Base-by-base conservation (phyloP, 495 filamentous ascomycete species). In the Hyphodiscus hymeniophilus region DNA sequence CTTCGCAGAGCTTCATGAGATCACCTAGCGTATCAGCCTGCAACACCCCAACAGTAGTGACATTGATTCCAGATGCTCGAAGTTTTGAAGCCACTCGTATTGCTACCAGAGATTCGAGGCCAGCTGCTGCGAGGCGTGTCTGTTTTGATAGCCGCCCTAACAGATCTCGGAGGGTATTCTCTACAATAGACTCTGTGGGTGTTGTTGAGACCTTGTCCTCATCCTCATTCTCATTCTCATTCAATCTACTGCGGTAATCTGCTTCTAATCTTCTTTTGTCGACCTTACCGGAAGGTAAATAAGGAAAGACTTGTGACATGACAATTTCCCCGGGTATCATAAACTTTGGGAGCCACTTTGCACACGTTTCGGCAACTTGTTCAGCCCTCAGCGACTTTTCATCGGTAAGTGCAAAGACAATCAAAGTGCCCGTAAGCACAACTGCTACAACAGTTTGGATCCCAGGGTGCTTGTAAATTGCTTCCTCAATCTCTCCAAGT, bases 401-500 rank as follows among this genome's bases (percentile, higher is more conserved):
- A 7, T 60, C 61, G 0, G 68, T 62, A 3, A 83, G 70, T 32
- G 81, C 84, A 60, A 87, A 92, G 3, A 79, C 76, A 26, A 91
- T 74, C 21, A 92, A 60, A 6, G 69, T 72, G 3, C 75, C 72
- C 3, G 66, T 63, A 31, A 83, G 66, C 1, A 92, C 74, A 13
- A 73, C 69, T 3, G 75, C 82, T 32, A 82, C 71, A 5, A 75
- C 78, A 39, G 66, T 70, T 31, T 64, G 67, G 16, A 78, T 71
- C 13, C 54, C 58, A 21, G 54, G 50, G 58, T 0, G 75, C 66
- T 51, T 73, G 71, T 42, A 77, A 61, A 84, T 71, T 13, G 76
- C 78, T 45, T 85, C 76, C 56, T 94, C 89, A 11, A 92, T 72
- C 58, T 94, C 88, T 1, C 86, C 87, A 1, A 94, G 77, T 55